A percentile compares a stretch with the other conserved stretches of the same genome.
Evolutionary conservation across 2,329 filamentous ascomycete genomes (phyloP).

Genomic region (Ophiosphaerella narmari): DNA sequence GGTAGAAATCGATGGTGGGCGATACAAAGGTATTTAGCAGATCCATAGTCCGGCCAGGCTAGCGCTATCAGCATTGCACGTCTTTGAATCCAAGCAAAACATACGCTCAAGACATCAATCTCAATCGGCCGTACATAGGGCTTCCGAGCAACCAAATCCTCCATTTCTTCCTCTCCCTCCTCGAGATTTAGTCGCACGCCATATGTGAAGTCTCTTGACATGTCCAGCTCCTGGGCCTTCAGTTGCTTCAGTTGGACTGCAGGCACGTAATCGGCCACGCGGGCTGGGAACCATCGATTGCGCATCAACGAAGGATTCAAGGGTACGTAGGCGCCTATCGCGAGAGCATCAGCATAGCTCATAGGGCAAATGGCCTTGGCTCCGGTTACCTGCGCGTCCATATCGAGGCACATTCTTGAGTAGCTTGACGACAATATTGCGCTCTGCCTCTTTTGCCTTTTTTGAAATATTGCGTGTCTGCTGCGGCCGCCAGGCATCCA

Average conservation of each 20-base stretch:
- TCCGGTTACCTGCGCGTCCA: conserved; percentile 47
- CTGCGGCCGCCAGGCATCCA: conserved; percentile 34
- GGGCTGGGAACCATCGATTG: conserved; percentile 58
- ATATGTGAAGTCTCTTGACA: conserved; percentile 56
- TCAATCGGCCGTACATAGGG: conserved; percentile 46
- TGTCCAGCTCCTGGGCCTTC: conserved; percentile 49
- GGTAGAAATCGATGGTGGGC: conserved; percentile 53
- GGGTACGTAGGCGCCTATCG: conserved; percentile 58
- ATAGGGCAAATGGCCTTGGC: neutral
- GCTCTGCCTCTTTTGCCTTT: conserved; percentile 47
- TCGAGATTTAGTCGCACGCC: conserved; percentile 37
- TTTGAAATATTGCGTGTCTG: conserved; percentile 54
- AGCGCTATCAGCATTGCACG: conserved; percentile 21
- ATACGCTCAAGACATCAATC: conserved; percentile 48
- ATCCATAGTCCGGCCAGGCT: conserved; percentile 52
- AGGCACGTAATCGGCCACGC: conserved; percentile 59
- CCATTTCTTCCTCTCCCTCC: conserved; percentile 31
- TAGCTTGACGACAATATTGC: conserved; percentile 56
- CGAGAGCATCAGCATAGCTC: conserved; percentile 20
- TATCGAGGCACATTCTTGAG: conserved; percentile 58
- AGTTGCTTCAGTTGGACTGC: conserved; percentile 51
- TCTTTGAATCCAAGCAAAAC: conserved; percentile 6
- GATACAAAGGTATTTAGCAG: conserved; percentile 56
- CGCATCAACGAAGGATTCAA: conserved; percentile 60
- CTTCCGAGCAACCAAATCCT: conserved; percentile 20